A percentile compares a stretch with the other conserved stretches of the same genome.
These are phyloP conservation scores for Rhizopus delemar DNA, from an alignment of 371 early-diverging fungal species.

Conservation along the genomic window DNA sequence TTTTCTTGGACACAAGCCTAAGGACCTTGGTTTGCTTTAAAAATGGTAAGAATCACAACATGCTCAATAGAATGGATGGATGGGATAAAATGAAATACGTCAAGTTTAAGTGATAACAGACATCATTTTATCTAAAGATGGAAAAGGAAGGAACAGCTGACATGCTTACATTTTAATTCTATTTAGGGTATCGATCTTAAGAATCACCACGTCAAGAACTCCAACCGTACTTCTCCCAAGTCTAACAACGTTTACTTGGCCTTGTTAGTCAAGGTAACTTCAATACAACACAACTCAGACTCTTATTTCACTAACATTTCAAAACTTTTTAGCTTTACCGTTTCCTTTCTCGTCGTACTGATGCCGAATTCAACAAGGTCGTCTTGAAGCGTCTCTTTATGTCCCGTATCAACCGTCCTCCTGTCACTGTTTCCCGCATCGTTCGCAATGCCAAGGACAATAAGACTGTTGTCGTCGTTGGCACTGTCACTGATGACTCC, in stretches of 20 bases:
- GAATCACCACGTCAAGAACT: slow-evolving; percentile 95
- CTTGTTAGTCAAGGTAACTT: slow-evolving; percentile 89
- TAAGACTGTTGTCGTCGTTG: slow-evolving; percentile 92
- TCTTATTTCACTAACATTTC: too few relatives aligned
- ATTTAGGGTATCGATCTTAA: slow-evolving; percentile 93
- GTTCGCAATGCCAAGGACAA: slow-evolving; percentile 69
- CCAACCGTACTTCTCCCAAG: slow-evolving; percentile 83
- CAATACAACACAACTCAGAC: too few relatives aligned
- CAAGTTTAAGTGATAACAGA: too few relatives aligned
- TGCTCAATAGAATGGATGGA: not conserved
- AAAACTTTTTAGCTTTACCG: slow-evolving; percentile 81
- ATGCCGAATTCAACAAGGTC: slow-evolving; percentile 97
- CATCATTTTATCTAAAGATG: too few relatives aligned
- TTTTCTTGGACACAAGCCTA: slow-evolving; percentile 9
- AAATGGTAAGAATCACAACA: slow-evolving; percentile 1
- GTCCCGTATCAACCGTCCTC: slow-evolving; percentile 96
- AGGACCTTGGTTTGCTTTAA: slow-evolving; percentile 9
- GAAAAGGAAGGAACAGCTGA: too few relatives aligned
- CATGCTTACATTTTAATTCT: not conserved
- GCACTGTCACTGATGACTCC: slow-evolving; percentile 95
- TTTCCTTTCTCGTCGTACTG: slow-evolving; percentile 98
- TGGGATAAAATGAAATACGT: not conserved
- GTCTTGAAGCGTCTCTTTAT: slow-evolving; percentile 97
- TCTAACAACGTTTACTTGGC: slow-evolving; percentile 93
- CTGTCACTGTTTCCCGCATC: slow-evolving; percentile 90